Base-by-base conservation (phyloP, 345 rosid species). In the Clausena lansium region DNA sequence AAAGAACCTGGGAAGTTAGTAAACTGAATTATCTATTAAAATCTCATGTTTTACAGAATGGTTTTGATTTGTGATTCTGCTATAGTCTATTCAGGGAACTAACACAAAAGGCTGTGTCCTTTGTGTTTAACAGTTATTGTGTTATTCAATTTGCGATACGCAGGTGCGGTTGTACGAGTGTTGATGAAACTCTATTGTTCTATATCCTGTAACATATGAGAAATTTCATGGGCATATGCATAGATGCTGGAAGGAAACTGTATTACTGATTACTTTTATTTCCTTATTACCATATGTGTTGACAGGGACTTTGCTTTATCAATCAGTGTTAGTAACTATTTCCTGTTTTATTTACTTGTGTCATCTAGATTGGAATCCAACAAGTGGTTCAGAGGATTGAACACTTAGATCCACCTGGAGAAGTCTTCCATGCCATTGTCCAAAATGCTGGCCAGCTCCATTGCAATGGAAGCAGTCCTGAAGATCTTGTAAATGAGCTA, bases 301-400 rank as follows among this genome's bases (percentile, higher is more conserved):
- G 57, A 14, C 24, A 17, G 33, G 33, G 25, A 7, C 19, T 45
- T 33, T 6, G 24, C 63, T 20, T n/a, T 62, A 67, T 39, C 69
- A 13, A 30, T 17, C 22, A n/a, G 11, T 77, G 33, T 24, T 35
- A 25, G 14, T 30, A 22, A 38, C 47, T 55, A 22, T 45, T 61
- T 54, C 62, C 7, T 8, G 27, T 36, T 61, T 38, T 65, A 28
- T 77, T 74, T 39, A 33, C 6, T 73, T 19, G 13, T 52, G 10
- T 73, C 32, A 17, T 81, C 35, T 76, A 92, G 97, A 86, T 80
- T 69, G 80, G 86, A 76, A 84, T 87, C 61, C 85, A 82, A 61
- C 77, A 86, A 50, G 85, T 85, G 84, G 88, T 84, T 57, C 89
- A 67, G 82, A 89, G 87, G 80, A 85, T 93, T 27, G 97, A 87